phyloP scores from a whole-genome alignment of 164 flowering plant genomes.

The Malania oleifera region DNA sequence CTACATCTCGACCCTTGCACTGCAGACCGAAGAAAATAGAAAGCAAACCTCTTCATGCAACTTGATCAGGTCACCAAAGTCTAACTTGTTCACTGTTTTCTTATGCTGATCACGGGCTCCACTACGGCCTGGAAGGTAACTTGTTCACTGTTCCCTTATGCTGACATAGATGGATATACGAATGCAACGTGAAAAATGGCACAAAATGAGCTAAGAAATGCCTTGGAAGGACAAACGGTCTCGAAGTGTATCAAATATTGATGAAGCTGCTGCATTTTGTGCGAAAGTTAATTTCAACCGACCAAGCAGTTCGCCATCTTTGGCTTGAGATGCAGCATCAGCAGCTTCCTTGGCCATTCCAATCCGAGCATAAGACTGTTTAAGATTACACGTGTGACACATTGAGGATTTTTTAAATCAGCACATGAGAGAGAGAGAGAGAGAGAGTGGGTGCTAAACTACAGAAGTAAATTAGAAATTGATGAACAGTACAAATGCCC shows the following conservation, averaged over 20 bases:
- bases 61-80: no score
- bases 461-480: background rate
- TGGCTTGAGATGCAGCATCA: conserved; percentile 91
- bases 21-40: no score
- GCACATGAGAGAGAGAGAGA: background rate
- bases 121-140: no score
- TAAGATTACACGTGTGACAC: background rate
- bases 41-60: no score
- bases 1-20: no score
- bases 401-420: background rate
- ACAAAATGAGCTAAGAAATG: conserved; percentile 32
- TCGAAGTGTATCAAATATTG: conserved; percentile 81
- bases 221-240: conserved; percentile 71
- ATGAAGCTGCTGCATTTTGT: conserved; percentile 80
- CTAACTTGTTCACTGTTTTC: no score
- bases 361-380: conserved; percentile 83
- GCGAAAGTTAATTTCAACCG: conserved; percentile 66
- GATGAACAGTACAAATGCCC: no score
- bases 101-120: no score
- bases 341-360: conserved; percentile 99
- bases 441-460: background rate
- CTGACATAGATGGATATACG: no score
- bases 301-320: conserved; percentile 91
- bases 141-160: no score
- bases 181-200: no score